Conservation (phyloP, 2,329 filamentous ascomycete genomes). For the Remersonia thermophila region DNA sequence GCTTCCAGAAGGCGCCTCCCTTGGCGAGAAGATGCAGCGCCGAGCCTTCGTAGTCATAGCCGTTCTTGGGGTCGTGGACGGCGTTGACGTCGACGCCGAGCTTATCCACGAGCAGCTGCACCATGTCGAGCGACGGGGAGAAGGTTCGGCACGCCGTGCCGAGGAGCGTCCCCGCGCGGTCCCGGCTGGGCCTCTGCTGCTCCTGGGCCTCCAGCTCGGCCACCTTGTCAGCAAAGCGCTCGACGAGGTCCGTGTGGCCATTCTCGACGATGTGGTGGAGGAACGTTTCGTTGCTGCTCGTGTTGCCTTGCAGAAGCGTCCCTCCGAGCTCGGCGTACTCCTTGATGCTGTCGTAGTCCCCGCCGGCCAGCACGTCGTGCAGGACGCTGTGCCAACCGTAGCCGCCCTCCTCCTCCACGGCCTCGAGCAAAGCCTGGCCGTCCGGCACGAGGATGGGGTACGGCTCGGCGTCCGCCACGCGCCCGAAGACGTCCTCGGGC, state of each 20-base stretch:
- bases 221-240: conserved; percentile 1
- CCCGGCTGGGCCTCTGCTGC: background rate
- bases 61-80: background rate
- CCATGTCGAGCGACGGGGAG: background rate
- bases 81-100: conserved; percentile 6
- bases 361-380: background rate
- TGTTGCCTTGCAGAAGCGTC: background rate
- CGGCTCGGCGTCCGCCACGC: too few relatives aligned
- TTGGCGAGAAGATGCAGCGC: conserved; percentile 6
- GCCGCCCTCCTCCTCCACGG: background rate
- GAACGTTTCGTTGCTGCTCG: background rate
- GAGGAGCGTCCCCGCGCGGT: conserved; percentile 1
- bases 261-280: background rate
- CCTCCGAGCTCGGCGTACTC: conserved; percentile 3
- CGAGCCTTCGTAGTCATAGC: background rate
- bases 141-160: background rate
- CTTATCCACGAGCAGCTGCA: conserved; percentile 4
- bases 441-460: too few relatives aligned
- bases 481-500: too few relatives aligned
- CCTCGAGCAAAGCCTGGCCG: background rate
- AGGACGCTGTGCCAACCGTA: background rate
- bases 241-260: background rate
- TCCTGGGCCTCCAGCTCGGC: background rate
- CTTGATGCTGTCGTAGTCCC: conserved; percentile 4
- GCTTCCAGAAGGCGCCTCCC: conserved; percentile 4